Conservation (phyloP, 305 asterid genomes). For the Lippia alba region DNA sequence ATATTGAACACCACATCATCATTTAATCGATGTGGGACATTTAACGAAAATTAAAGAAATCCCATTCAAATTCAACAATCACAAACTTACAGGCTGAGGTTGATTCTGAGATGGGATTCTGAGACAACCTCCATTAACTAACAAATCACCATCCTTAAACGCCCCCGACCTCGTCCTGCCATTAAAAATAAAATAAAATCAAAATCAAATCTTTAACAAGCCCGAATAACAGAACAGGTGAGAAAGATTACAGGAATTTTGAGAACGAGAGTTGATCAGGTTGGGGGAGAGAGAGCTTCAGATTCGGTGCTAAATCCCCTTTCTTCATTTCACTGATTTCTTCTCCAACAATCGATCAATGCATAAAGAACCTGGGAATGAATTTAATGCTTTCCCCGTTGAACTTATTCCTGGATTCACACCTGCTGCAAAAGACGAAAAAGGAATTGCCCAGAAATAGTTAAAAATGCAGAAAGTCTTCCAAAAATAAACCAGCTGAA, state of each 20-base stretch:
- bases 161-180: conserved; percentile 72
- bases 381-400: no score
- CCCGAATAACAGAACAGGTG: background rate
- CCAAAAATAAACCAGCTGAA: no score
- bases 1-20: no score
- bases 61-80: background rate
- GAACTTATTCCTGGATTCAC: no score
- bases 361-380: no score
- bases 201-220: no score
- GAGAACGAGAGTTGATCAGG: conserved; percentile 57
- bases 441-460: no score
- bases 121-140: conserved; percentile 70
- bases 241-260: conserved; percentile 50
- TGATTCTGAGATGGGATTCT: conserved; percentile 56
- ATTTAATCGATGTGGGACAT: no score
- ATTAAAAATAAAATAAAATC: no score
- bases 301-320: conserved; percentile 47
- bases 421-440: no score
- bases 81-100: conserved; percentile 53
- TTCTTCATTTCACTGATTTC: conserved; percentile 41
- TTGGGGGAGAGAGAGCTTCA: conserved; percentile 63
- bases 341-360: background rate
- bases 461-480: no score
- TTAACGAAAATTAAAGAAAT: background rate
- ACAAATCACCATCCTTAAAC: conserved; percentile 74